Evolutionary conservation across 495 filamentous ascomycete species (phyloP).

Genomic region (Pseudomonodictys pantanalensis): DNA sequence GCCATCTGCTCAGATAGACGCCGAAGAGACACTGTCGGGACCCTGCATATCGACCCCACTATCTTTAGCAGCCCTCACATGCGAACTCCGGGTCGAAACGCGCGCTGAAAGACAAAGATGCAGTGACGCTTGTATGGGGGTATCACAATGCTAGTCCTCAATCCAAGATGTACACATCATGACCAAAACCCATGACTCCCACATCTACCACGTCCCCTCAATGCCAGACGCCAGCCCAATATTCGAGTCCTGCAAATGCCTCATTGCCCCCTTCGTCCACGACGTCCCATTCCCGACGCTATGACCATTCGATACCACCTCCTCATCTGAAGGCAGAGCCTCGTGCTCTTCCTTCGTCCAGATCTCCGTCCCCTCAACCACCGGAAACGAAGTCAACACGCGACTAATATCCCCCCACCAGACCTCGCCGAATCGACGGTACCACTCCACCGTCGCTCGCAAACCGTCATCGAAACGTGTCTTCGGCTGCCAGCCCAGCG

Average conservation of each 20-base stretch:
- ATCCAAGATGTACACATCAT: background rate
- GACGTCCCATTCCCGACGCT: slow-evolving; percentile 2
- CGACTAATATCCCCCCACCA: slow-evolving; percentile 76
- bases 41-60: no score
- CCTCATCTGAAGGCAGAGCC: slow-evolving; percentile 27
- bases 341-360: slow-evolving; percentile 36
- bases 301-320: slow-evolving; percentile 10
- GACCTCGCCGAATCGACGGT: slow-evolving; percentile 53
- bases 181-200: background rate
- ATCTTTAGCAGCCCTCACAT: no score
- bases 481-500: slow-evolving; percentile 66
- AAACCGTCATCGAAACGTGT: slow-evolving; percentile 61
- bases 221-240: background rate
- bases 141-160: no score
- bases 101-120: no score
- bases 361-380: slow-evolving; percentile 36
- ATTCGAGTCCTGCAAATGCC: slow-evolving; percentile 10
- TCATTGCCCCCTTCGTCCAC: slow-evolving; percentile 31
- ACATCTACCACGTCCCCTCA: background rate
- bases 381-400: slow-evolving; percentile 42
- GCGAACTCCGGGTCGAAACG: no score
- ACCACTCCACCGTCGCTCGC: slow-evolving; percentile 67
- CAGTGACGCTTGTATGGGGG: no score
- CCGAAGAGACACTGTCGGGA: no score
- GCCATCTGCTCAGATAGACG: no score